Percentiles rank a stretch among this genome's conserved stretches.
Conservation (phyloP, 192 early-diverging fungal genomes). For the Coemansia sp. region DNA sequence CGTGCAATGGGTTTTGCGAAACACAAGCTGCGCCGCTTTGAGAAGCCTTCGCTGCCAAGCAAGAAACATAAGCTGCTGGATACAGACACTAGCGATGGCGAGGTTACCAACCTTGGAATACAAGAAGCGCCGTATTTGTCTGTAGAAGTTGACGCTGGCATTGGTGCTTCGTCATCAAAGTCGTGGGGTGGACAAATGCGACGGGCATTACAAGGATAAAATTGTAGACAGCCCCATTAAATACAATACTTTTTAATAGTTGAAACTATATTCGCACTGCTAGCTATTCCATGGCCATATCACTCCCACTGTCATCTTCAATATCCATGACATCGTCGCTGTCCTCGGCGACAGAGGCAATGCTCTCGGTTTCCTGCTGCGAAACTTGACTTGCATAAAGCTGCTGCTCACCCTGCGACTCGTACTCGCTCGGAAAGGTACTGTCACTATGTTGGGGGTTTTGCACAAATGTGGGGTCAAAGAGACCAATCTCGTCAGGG, state of each 20-base stretch:
- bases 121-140: conserved; percentile 51
- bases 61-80: conserved; percentile 36
- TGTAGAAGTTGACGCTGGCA: conserved; percentile 37
- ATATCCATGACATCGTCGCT: conserved; percentile 56
- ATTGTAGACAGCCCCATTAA: neutral
- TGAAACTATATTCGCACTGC: neutral
- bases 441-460: neutral
- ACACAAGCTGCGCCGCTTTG: conserved; percentile 6
- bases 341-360: conserved; percentile 14
- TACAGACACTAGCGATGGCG: neutral
- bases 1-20: conserved; percentile 34
- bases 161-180: conserved; percentile 34
- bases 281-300: conserved; percentile 47
- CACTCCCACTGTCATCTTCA: conserved; percentile 39
- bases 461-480: neutral
- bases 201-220: conserved; percentile 24
- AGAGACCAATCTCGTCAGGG: conserved; percentile 12
- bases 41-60: neutral
- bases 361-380: neutral
- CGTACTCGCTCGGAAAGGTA: neutral
- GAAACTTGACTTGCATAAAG: conserved; percentile 2
- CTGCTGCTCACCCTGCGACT: neutral
- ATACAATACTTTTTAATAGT: neutral
- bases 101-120: conserved; percentile 23
- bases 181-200: conserved; percentile 27